These are phyloP conservation scores for Penicillium sp. DNA, from an alignment of 2,329 filamentous ascomycete species.

Conservation along the genomic window DNA sequence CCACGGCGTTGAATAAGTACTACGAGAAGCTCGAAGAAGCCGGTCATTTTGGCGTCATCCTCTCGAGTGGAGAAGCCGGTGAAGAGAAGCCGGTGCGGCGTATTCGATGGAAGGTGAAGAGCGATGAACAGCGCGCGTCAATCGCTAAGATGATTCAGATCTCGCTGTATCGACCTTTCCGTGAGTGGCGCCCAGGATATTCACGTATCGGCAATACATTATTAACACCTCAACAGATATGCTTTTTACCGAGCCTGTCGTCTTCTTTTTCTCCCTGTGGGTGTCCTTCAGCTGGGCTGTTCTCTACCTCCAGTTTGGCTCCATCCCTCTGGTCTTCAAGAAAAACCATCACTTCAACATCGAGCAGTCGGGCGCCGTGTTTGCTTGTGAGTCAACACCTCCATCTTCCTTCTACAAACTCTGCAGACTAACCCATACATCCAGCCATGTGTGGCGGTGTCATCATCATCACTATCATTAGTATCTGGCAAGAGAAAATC, in stretches of 20 bases:
- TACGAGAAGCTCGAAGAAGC: conserved; percentile 66
- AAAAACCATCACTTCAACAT: conserved; percentile 63
- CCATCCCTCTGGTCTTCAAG: conserved; percentile 71
- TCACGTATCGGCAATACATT: not conserved
- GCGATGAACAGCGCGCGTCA: conserved; percentile 69
- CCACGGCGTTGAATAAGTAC: conserved; percentile 67
- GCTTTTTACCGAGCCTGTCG: conserved; percentile 59
- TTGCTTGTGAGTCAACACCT: conserved; percentile 44
- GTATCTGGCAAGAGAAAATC: conserved; percentile 67
- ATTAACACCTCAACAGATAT: conserved; percentile 36
- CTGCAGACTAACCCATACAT: not conserved
- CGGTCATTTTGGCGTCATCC: conserved; percentile 55
- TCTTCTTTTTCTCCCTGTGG: conserved; percentile 76
- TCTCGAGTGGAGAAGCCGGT: conserved; percentile 31
- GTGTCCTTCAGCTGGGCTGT: conserved; percentile 85
- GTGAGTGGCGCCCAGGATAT: conserved; percentile 28
- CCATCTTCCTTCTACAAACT: not conserved
- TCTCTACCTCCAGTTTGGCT: conserved; percentile 76
- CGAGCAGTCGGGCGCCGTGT: conserved; percentile 65
- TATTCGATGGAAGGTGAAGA: conserved; percentile 73
- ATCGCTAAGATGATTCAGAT: conserved; percentile 65
- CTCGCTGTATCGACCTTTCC: conserved; percentile 72
- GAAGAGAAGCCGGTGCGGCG: conserved; percentile 43
- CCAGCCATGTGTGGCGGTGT: conserved; percentile 64
- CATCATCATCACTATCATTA: conserved; percentile 60